Evolutionary conservation across 495 filamentous ascomycete species (phyloP).

Genomic region (Penicillium simplicissimum): DNA sequence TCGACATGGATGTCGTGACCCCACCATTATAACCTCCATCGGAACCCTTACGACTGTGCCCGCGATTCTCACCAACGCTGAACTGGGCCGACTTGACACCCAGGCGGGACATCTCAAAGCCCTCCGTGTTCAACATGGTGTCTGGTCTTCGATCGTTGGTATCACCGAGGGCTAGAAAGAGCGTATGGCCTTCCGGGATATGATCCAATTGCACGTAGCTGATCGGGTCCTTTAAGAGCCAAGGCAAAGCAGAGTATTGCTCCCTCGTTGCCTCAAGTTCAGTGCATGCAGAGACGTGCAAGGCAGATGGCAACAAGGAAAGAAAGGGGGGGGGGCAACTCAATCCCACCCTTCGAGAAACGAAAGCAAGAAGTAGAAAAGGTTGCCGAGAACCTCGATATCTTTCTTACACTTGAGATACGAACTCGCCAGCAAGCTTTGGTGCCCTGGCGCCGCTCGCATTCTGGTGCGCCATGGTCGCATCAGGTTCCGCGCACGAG

Average conservation of each 20-base stretch:
- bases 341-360: not conserved
- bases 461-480: constrained; percentile 3
- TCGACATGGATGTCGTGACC: constrained; percentile 20
- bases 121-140: constrained; percentile 13
- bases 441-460: not conserved
- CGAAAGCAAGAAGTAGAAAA: not conserved
- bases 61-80: constrained; percentile 6
- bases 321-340: not conserved
- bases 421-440: not conserved
- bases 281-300: not conserved
- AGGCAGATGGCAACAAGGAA: not conserved
- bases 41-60: constrained; percentile 11
- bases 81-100: constrained; percentile 15
- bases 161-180: not conserved
- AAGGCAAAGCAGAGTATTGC: not conserved
- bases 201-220: not conserved
- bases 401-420: not conserved
- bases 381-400: not conserved
- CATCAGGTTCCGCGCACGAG: constrained; percentile 16
- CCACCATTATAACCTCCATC: constrained; percentile 14
- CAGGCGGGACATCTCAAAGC: constrained; percentile 17
- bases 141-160: not conserved
- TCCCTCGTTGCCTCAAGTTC: not conserved
- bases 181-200: not conserved
- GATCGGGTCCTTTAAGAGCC: not conserved